Conservation (phyloP, 352 stramenopile species). For the Vaucheria bursata region DNA sequence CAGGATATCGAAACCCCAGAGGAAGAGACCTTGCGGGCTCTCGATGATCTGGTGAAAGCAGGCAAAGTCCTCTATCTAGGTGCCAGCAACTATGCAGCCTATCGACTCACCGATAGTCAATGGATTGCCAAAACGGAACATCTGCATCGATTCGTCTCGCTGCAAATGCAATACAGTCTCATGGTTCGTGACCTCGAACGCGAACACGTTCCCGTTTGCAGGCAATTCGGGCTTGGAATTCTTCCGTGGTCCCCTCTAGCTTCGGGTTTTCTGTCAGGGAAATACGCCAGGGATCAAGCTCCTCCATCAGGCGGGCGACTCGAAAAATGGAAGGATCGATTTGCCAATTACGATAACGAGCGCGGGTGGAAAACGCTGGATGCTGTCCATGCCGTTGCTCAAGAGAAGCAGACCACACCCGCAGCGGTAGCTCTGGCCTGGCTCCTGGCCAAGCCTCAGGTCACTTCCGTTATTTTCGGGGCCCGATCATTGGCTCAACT, state of each 20-base stretch:
- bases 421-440: not conserved
- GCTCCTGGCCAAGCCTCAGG: not conserved
- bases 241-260: not conserved
- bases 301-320: not conserved
- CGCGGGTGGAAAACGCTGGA: no score
- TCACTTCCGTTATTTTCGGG: not conserved
- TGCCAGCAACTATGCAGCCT: not conserved
- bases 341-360: not conserved
- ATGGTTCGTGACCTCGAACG: not conserved
- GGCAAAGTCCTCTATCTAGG: not conserved
- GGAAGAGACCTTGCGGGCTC: not conserved
- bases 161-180: not conserved
- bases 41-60: not conserved
- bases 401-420: not conserved
- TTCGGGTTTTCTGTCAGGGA: not conserved
- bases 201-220: not conserved
- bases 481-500: not conserved
- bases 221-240: not conserved
- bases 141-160: not conserved
- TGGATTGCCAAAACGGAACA: not conserved
- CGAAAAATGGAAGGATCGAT: not conserved
- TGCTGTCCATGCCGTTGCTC: not conserved
- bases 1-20: not conserved
- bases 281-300: not conserved
- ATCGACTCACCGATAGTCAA: not conserved